A percentile compares a stretch with the other conserved stretches of the same genome.
phyloP scores from a whole-genome alignment of 2,329 filamentous ascomycete genomes.

The Cercospora citrullina region DNA sequence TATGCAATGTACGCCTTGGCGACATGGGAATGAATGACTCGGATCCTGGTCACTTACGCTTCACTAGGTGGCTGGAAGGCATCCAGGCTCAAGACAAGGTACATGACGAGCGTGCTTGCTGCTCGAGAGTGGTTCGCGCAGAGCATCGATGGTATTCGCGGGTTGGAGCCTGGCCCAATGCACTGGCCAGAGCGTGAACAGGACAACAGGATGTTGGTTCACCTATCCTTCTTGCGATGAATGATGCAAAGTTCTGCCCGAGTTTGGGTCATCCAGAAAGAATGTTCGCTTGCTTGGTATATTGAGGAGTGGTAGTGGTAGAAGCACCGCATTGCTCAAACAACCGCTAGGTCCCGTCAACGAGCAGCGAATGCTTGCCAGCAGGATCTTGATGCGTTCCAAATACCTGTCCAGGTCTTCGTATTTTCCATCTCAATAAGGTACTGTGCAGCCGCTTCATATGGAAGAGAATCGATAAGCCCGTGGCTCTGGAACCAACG shows the following conservation, averaged over 20 bases:
- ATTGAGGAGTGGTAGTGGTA: background rate
- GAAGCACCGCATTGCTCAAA: background rate
- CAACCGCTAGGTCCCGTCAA: background rate
- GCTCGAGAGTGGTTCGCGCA: background rate
- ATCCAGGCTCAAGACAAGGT: background rate
- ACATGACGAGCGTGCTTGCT: background rate
- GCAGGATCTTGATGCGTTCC: background rate
- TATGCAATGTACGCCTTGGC: background rate
- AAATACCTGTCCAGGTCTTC: background rate
- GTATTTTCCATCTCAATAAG: background rate
- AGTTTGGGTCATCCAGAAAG: background rate
- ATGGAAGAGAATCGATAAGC: background rate
- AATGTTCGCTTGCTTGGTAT: background rate
- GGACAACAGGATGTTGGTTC: background rate
- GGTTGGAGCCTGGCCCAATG: background rate
- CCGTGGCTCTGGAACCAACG: background rate
- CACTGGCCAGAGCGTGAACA: background rate
- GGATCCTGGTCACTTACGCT: constrained; percentile 7
- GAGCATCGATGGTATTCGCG: background rate
- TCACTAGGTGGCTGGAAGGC: background rate
- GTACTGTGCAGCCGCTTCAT: background rate
- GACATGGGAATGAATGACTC: constrained; percentile 1
- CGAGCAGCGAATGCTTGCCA: background rate
- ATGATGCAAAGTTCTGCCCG: background rate
- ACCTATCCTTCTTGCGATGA: background rate